Conservation (phyloP, 345 rosid species). For the Salix purpurea region DNA sequence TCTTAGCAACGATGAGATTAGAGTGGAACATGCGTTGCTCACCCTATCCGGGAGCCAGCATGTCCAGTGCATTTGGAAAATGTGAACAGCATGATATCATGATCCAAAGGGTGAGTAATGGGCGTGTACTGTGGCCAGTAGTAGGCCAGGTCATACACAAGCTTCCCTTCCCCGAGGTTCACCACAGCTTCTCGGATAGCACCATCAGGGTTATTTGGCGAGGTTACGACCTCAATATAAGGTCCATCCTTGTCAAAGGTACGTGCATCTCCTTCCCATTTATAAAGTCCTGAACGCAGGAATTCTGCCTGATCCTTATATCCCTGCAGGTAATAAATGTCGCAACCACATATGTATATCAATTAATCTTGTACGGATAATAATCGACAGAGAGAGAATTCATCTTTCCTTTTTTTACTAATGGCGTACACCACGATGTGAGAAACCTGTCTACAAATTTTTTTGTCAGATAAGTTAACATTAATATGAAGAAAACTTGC, state of each 20-base stretch:
- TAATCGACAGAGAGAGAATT: not conserved
- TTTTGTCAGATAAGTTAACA: not conserved
- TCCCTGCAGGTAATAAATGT: slow-evolving; percentile 34
- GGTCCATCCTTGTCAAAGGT: slow-evolving; percentile 51
- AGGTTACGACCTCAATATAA: slow-evolving; percentile 62
- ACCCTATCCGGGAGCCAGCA: slow-evolving; percentile 96
- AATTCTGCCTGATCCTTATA: slow-evolving; percentile 53
- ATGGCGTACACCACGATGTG: not conserved
- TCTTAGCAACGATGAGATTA: not conserved
- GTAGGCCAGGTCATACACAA: slow-evolving; percentile 78
- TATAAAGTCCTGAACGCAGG: slow-evolving; percentile 57
- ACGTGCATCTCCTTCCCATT: slow-evolving; percentile 84
- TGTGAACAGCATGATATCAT: slow-evolving; percentile 83
- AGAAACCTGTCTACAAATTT: not conserved
- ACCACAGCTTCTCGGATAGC: slow-evolving; percentile 58
- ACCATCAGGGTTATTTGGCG: slow-evolving; percentile 91
- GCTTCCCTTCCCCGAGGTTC: slow-evolving; percentile 51
- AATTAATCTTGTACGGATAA: not conserved
- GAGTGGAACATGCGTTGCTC: slow-evolving; percentile 1
- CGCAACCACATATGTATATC: not conserved
- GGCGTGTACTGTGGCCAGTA: slow-evolving; percentile 90
- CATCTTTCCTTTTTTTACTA: not conserved
- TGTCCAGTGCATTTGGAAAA: slow-evolving; percentile 90
- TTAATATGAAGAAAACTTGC: not conserved
- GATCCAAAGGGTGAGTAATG: slow-evolving; percentile 53